Conservation (phyloP, 352 stramenopile genomes). For the Phytophthora europaea region DNA sequence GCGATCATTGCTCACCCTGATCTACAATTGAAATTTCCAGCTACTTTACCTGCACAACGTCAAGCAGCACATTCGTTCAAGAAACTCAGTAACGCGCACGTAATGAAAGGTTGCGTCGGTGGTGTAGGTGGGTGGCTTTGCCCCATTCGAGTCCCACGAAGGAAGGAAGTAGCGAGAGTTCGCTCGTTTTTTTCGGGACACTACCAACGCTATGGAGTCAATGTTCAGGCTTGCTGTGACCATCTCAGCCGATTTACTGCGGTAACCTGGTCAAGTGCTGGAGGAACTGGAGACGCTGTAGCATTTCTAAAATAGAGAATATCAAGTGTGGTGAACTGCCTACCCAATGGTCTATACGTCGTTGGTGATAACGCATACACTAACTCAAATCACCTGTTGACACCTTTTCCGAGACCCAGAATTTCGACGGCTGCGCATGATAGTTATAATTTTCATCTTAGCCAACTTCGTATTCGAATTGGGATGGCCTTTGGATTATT, state of each 20-base stretch:
- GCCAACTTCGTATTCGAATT: slow-evolving; percentile 10
- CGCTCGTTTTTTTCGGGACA: slow-evolving; percentile 14
- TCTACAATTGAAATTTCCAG: slow-evolving; percentile 6
- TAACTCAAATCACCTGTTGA: slow-evolving; percentile 1
- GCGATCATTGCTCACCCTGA: slow-evolving; percentile 13
- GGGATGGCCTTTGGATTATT: slow-evolving; percentile 8
- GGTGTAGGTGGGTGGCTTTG: background rate
- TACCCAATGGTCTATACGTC: background rate
- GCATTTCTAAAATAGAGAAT: slow-evolving; percentile 6
- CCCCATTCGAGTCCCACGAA: background rate
- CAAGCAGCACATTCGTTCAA: slow-evolving; percentile 10
- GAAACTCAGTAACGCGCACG: background rate
- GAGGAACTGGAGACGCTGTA: background rate
- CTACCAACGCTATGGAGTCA: slow-evolving; percentile 15
- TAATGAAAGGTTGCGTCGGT: background rate
- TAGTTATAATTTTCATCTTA: slow-evolving; percentile 2
- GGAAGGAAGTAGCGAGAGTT: slow-evolving; percentile 1
- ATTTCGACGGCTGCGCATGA: background rate
- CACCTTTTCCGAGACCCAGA: background rate
- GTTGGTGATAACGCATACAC: slow-evolving; percentile 5
- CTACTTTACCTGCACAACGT: background rate
- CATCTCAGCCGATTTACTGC: slow-evolving; percentile 1
- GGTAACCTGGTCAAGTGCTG: background rate
- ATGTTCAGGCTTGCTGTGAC: slow-evolving; percentile 5
- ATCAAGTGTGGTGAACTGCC: background rate